These are phyloP conservation scores for Acer campestre DNA, from an alignment of 345 rosid species.

Conservation along the genomic window DNA sequence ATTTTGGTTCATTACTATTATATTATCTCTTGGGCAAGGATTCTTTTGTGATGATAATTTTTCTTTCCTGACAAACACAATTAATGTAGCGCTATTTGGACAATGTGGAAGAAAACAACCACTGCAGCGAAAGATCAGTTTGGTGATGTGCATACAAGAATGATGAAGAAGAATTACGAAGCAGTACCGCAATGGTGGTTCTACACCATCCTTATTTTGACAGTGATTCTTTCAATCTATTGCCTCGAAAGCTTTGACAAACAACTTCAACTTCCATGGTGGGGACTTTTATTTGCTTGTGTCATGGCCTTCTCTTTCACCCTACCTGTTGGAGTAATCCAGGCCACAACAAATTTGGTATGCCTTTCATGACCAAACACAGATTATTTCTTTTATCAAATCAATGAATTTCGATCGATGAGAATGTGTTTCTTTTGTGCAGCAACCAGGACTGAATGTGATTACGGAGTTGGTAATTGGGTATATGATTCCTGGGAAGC, in stretches of 20 bases:
- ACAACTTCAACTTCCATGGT: slow-evolving; percentile 58
- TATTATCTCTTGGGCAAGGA: not conserved
- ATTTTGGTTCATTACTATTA: too few relatives aligned
- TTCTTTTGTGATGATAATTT: not conserved
- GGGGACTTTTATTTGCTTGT: slow-evolving; percentile 47
- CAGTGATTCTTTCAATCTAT: slow-evolving; percentile 37
- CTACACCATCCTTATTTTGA: slow-evolving; percentile 22
- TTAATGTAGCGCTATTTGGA: slow-evolving; percentile 40
- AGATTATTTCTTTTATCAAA: not conserved
- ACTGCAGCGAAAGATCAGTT: slow-evolving; percentile 34
- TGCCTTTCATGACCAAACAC: not conserved
- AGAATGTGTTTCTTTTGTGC: slow-evolving; percentile 14
- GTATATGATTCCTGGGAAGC: slow-evolving; percentile 56
- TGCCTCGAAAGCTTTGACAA: slow-evolving; percentile 48
- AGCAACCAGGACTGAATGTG: slow-evolving; percentile 56
- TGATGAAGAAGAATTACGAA: slow-evolving; percentile 64
- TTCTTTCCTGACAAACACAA: not conserved
- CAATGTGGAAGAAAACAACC: slow-evolving; percentile 32
- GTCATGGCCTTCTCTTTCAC: slow-evolving; percentile 47
- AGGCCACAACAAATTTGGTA: slow-evolving; percentile 62
- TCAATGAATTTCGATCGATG: not conserved
- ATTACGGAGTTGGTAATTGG: slow-evolving; percentile 57
- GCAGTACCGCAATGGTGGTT: slow-evolving; percentile 64
- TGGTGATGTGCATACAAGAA: slow-evolving; percentile 63
- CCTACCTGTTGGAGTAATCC: slow-evolving; percentile 48